phyloP scores from a whole-genome alignment of 1,139 yeast species.

The Sugiyamaella xylanicola region DNA sequence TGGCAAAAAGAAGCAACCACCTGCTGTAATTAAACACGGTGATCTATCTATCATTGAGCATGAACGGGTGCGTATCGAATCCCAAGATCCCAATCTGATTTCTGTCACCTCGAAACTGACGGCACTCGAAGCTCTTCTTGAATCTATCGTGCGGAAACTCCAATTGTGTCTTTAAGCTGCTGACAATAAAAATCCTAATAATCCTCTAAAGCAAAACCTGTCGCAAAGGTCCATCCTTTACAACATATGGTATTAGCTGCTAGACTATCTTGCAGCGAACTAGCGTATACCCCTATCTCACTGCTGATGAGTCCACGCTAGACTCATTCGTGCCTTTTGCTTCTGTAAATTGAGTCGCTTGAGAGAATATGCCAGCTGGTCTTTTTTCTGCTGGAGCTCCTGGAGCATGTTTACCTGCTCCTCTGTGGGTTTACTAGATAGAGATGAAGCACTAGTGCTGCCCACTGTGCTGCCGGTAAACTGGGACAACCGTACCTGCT shows the following conservation, averaged over 20 bases:
- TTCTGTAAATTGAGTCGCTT: slow-evolving; percentile 40
- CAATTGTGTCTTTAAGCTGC: slow-evolving; percentile 26
- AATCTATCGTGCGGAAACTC: slow-evolving; percentile 32
- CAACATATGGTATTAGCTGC: too few relatives aligned
- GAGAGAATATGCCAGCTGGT: slow-evolving; percentile 42
- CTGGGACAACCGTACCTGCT: slow-evolving; percentile 32
- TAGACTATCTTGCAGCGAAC: too few relatives aligned
- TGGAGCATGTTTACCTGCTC: slow-evolving; percentile 45
- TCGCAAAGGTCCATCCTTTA: too few relatives aligned
- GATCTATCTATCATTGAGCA: slow-evolving; percentile 46
- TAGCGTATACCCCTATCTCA: too few relatives aligned
- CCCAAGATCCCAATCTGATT: slow-evolving; percentile 51
- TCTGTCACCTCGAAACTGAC: slow-evolving; percentile 47
- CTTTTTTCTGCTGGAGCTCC: slow-evolving; percentile 43
- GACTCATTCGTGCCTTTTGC: slow-evolving; percentile 32
- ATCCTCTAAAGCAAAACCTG: too few relatives aligned
- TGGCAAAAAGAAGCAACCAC: slow-evolving; percentile 30
- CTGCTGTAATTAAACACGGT: slow-evolving; percentile 35
- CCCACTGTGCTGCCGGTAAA: not conserved
- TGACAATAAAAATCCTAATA: too few relatives aligned
- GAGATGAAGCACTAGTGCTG: not conserved
- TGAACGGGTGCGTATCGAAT: slow-evolving; percentile 46
- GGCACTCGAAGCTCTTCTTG: slow-evolving; percentile 34
- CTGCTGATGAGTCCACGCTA: slow-evolving; percentile 23
- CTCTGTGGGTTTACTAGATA: slow-evolving; percentile 30